Evolutionary conservation across 108 stramenopile genomes (phyloP), one percentile per base, ranked within the genome.

Genomic region (Poteriospumella lacustris): DNA sequence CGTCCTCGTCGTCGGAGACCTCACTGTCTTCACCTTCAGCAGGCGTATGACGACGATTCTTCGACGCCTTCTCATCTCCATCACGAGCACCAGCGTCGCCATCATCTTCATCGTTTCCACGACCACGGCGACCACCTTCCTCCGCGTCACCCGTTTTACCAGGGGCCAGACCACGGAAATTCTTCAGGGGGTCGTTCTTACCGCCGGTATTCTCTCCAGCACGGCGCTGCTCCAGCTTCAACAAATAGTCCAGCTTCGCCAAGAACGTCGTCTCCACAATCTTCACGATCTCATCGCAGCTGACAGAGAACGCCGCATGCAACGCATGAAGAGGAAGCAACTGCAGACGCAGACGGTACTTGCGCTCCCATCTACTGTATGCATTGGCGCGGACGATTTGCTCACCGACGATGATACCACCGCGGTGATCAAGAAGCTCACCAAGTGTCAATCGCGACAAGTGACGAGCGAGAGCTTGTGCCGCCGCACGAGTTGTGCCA

Each of bases 281-380:
- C 28, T 77, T 44, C 26, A 87, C 90, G 80, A 99, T 92, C 76
- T 88, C 89, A 2, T 95, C 87, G 41, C 95, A 82, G 43, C 76
- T 58, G 39, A 99, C 79, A 31, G 91, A 90, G 85, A 99, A 97
- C 1, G 95, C 94, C 58, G 90, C 88, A 40, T 81, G 79, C 56
- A 97, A 95, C 31, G 91, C 85, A 82, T 89, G 90, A 1, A 90
- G 81, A 3, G 91, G 88, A 72, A 94, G 90, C 2, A 97, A 81
- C 69, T 89, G 89, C 9, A 97, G 86, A 28, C 85, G 84, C 9
- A 99, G 85, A 39, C 84, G 76, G 78, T 87, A 87, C 42, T 84
- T 80, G 0, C 86, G 68, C 40, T 82, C 81, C 86, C 86, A 87
- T 31, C 19, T 56, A 56, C 19, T 24, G n/a, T 19, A 24, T 56